Evolutionary conservation across 2,329 filamentous ascomycete genomes (phyloP).

Genomic region (Beauveria varroae): DNA sequence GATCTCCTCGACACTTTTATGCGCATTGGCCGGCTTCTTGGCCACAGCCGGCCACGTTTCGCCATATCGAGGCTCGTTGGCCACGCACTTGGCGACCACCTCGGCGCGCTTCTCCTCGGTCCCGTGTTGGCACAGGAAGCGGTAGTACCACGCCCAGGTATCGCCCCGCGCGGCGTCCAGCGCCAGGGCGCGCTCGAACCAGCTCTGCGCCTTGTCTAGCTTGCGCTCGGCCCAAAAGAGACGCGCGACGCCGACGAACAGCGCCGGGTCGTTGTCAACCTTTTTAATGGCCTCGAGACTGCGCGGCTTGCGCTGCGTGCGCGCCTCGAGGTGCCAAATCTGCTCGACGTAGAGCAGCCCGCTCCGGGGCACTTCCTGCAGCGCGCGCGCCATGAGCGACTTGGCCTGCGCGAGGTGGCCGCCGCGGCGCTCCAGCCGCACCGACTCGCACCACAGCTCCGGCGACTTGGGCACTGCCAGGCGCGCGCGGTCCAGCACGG

Average conservation of each 20-base stretch:
- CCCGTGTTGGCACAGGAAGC: conserved; percentile 86
- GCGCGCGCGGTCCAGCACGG: conserved; percentile 83
- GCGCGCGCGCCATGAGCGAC: conserved; percentile 83
- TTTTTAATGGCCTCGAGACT: conserved; percentile 94
- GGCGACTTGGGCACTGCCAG: conserved; percentile 79
- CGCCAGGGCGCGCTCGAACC: conserved; percentile 94
- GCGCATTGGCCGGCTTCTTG: conserved; percentile 78
- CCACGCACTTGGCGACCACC: conserved; percentile 70
- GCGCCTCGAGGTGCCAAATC: conserved; percentile 87
- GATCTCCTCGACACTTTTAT: conserved; percentile 69
- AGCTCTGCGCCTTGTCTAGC: conserved; percentile 88
- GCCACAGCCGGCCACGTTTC: conserved; percentile 83
- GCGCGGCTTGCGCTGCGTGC: conserved; percentile 86
- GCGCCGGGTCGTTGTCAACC: conserved; percentile 80
- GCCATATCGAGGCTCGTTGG: conserved; percentile 84
- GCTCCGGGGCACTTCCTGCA: conserved; percentile 83
- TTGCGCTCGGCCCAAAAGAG: conserved; percentile 94
- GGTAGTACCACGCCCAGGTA: conserved; percentile 97
- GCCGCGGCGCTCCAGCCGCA: conserved; percentile 82
- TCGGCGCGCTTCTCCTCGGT: conserved; percentile 88
- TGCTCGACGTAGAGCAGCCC: conserved; percentile 89
- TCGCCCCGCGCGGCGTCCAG: conserved; percentile 83
- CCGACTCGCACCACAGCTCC: conserved; percentile 86
- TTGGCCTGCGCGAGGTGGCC: conserved; percentile 79
- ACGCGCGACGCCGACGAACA: conserved; percentile 86